Evolutionary conservation across 352 stramenopile genomes (phyloP).

Genomic region (Globisporangium nagaii): DNA sequence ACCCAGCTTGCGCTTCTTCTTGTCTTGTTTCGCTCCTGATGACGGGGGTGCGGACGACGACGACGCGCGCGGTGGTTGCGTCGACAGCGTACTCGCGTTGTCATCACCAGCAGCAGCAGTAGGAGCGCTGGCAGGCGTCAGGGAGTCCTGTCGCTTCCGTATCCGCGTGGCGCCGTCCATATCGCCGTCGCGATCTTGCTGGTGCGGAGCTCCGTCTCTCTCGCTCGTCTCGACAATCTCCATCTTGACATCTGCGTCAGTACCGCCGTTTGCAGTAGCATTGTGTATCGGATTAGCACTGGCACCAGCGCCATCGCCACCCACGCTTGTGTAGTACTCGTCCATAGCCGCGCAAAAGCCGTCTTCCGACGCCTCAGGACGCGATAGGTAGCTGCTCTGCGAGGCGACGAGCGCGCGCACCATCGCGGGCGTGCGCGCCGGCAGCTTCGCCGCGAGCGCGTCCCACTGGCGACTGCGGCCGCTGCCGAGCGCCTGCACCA

Average conservation of each 20-base stretch:
- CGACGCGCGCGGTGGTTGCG: too few relatives aligned
- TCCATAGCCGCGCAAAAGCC: slow-evolving; percentile 67
- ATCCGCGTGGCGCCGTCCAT: background rate
- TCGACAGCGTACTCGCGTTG: background rate
- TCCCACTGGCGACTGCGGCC: slow-evolving; percentile 26
- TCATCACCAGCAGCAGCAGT: background rate
- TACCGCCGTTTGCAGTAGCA: too few relatives aligned
- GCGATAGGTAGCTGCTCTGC: slow-evolving; percentile 64
- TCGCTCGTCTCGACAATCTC: slow-evolving; percentile 1
- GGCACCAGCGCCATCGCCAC: slow-evolving; percentile 1
- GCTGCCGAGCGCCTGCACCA: slow-evolving; percentile 39
- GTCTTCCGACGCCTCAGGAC: slow-evolving; percentile 58
- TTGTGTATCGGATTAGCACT: background rate
- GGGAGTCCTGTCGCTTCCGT: slow-evolving; percentile 1
- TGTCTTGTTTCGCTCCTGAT: slow-evolving; percentile 4
- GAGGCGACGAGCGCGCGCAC: slow-evolving; percentile 58
- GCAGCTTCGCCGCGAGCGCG: slow-evolving; percentile 42
- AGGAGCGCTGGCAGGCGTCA: background rate
- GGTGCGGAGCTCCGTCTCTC: background rate
- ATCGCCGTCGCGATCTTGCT: background rate
- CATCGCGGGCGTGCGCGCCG: slow-evolving; percentile 47
- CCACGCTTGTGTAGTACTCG: slow-evolving; percentile 54
- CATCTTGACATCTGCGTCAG: slow-evolving; percentile 10
- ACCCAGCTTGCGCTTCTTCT: slow-evolving; percentile 49
- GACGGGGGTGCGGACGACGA: background rate